Percentiles rank a stretch among this genome's conserved stretches.
Conservation (phyloP, 1,284 basidiomycete genomes). For the Rhodotorula sp. region DNA sequence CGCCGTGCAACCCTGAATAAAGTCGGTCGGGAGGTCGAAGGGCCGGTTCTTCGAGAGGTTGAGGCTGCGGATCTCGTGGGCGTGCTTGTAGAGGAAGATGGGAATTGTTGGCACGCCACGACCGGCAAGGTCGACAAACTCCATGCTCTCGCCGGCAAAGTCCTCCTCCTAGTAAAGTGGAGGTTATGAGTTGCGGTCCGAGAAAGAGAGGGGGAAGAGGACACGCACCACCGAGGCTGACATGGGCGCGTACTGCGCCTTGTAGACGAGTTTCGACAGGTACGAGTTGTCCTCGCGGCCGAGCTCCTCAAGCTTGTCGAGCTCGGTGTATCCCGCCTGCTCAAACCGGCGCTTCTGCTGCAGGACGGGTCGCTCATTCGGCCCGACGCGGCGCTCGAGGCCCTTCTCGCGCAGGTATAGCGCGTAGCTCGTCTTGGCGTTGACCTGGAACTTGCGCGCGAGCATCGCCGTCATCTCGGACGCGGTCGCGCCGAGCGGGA, state of each 20-base stretch:
- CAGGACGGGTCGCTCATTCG: constrained; percentile 79
- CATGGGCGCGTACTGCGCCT: constrained; percentile 48
- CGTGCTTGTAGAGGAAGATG: constrained; percentile 81
- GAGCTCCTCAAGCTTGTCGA: constrained; percentile 77
- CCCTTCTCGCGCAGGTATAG: constrained; percentile 43
- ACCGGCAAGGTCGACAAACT: constrained; percentile 80
- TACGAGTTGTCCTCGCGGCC: constrained; percentile 82
- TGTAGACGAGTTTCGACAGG: constrained; percentile 77
- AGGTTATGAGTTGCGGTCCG: constrained; percentile 47
- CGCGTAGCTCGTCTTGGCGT: constrained; percentile 29
- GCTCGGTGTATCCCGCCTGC: constrained; percentile 83
- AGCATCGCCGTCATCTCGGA: constrained; percentile 39
- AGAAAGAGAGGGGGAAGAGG: not conserved
- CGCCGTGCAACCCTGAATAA: constrained; percentile 83
- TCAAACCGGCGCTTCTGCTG: constrained; percentile 81
- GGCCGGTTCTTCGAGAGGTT: constrained; percentile 94
- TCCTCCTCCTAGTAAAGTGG: constrained; percentile 64
- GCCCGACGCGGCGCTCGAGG: constrained; percentile 71
- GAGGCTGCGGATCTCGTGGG: constrained; percentile 80
- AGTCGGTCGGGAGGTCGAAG: constrained; percentile 94
- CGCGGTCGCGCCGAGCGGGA: constrained; percentile 43
- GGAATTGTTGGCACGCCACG: constrained; percentile 87
- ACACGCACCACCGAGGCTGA: constrained; percentile 15
- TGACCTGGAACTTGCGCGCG: constrained; percentile 41
- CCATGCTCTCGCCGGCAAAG: constrained; percentile 70